Evolutionary conservation across 2,329 filamentous ascomycete genomes (phyloP).

Genomic region (Aureobasidium pullulans): DNA sequence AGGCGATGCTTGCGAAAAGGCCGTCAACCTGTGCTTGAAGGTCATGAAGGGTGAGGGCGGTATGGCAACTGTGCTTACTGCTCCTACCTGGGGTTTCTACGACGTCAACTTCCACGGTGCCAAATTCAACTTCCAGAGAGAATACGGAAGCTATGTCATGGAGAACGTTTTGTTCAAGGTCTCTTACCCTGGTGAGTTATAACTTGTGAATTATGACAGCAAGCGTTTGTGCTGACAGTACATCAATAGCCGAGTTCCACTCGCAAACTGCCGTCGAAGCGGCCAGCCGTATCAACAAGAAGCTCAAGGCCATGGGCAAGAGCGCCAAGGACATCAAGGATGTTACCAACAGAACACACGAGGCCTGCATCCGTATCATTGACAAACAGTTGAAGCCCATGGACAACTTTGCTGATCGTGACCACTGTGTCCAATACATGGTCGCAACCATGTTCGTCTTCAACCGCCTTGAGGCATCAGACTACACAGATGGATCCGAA

Average conservation of each 20-base stretch:
- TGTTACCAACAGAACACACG: slow-evolving; percentile 91
- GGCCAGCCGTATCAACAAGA: slow-evolving; percentile 77
- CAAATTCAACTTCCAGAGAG: slow-evolving; percentile 90
- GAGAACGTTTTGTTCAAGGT: slow-evolving; percentile 99
- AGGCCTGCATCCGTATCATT: slow-evolving; percentile 97
- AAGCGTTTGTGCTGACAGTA: slow-evolving; percentile 17
- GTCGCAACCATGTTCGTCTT: slow-evolving; percentile 91
- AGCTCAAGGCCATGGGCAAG: slow-evolving; percentile 79
- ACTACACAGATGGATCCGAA: slow-evolving; percentile 90
- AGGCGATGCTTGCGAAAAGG: slow-evolving; percentile 95
- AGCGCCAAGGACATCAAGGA: slow-evolving; percentile 87
- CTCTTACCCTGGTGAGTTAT: slow-evolving; percentile 74
- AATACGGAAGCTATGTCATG: slow-evolving; percentile 98
- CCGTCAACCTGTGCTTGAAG: slow-evolving; percentile 96
- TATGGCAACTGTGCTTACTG: slow-evolving; percentile 84
- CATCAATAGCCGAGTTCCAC: slow-evolving; percentile 72
- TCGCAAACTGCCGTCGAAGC: slow-evolving; percentile 97
- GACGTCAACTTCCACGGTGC: slow-evolving; percentile 96
- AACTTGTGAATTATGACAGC: background rate
- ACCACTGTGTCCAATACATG: slow-evolving; percentile 99
- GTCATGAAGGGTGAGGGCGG: slow-evolving; percentile 91
- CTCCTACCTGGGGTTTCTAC: slow-evolving; percentile 96
- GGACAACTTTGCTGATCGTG: slow-evolving; percentile 99
- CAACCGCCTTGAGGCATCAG: slow-evolving; percentile 83
- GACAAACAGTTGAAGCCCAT: slow-evolving; percentile 99